These are phyloP conservation scores for Syzygium aromaticum DNA, from an alignment of 345 rosid species.

Conservation along the genomic window DNA sequence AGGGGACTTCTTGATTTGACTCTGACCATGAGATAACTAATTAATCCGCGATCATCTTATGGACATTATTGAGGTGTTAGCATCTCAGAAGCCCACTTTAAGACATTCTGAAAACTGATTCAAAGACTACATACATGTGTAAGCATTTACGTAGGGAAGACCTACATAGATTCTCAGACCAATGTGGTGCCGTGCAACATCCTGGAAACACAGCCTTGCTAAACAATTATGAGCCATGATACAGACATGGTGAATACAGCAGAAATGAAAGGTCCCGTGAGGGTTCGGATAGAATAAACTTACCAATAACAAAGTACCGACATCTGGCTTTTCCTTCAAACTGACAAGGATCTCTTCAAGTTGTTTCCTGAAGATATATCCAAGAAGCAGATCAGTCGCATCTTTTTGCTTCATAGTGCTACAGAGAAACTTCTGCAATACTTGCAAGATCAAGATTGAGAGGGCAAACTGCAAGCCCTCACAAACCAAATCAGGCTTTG, in stretches of 20 bases:
- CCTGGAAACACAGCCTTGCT: neutral
- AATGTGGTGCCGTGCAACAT: neutral
- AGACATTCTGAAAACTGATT: neutral
- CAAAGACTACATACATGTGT: neutral
- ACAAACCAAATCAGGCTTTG: neutral
- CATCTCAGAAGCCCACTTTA: neutral
- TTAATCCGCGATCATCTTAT: neutral
- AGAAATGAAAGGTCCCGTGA: neutral
- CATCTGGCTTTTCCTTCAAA: slow-evolving; percentile 93
- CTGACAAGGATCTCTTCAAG: slow-evolving; percentile 75
- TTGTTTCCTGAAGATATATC: slow-evolving; percentile 60
- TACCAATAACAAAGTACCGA: slow-evolving; percentile 77
- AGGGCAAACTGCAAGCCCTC: neutral
- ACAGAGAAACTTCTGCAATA: neutral
- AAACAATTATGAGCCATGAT: neutral
- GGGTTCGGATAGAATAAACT: slow-evolving; percentile 5
- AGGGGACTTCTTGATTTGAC: neutral
- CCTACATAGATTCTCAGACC: neutral
- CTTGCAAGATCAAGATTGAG: neutral
- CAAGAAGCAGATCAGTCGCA: neutral
- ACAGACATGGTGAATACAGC: neutral
- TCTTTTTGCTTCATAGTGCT: neutral
- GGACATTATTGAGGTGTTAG: neutral
- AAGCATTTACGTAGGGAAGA: neutral
- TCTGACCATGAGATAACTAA: neutral